Evolutionary conservation across 306 rosid genomes (phyloP).

Genomic region (Glycine soja): DNA sequence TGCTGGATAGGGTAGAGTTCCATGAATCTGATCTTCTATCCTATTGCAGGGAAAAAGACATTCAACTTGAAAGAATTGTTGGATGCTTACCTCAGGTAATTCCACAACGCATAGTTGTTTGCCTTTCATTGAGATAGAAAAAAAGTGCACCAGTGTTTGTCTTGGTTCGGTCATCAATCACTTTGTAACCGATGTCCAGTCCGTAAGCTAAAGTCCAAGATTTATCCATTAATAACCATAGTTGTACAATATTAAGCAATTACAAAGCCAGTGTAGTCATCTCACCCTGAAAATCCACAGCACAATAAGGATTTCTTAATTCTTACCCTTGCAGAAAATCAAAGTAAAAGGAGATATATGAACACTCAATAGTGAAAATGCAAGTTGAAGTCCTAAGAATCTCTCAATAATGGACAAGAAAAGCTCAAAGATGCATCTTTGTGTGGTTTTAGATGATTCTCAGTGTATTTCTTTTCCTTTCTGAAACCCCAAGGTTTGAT

Average conservation of each 20-base stretch:
- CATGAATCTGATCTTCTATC: constrained; percentile 92
- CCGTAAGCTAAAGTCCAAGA: neutral
- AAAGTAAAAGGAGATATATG: neutral
- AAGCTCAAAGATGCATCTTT: neutral
- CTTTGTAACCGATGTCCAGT: neutral
- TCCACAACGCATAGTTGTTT: constrained; percentile 1
- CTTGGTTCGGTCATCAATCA: neutral
- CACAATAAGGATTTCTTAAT: neutral
- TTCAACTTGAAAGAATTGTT: constrained; percentile 89
- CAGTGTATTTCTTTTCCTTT: neutral
- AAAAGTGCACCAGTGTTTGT: neutral
- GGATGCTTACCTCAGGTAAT: constrained; percentile 99
- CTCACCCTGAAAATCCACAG: neutral
- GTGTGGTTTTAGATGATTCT: neutral
- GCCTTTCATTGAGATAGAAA: neutral
- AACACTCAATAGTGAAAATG: neutral
- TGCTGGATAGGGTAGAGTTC: constrained; percentile 95
- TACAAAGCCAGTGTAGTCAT: neutral
- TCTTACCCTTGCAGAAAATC: neutral
- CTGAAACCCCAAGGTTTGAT: neutral
- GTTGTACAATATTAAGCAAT: neutral
- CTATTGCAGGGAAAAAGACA: constrained; percentile 76
- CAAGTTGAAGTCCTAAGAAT: neutral
- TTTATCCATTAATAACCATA: neutral
- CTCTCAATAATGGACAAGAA: neutral